A percentile compares a stretch with the other conserved stretches of the same genome.
phyloP scores from a whole-genome alignment of 1,284 basidiomycete genomes.

The Sporisorium iseilematis-ciliati region DNA sequence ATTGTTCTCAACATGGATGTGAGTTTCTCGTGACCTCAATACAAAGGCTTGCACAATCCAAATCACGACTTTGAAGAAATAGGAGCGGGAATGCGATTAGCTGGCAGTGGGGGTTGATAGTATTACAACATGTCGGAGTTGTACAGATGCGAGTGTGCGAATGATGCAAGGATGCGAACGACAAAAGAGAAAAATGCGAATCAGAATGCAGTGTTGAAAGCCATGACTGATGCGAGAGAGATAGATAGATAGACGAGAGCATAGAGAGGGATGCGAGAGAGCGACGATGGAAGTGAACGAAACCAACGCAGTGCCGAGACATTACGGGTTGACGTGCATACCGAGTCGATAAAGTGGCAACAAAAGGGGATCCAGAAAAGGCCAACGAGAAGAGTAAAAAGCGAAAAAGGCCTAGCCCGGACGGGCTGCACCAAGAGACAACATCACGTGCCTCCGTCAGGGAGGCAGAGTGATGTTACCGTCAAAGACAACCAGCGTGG shows the following conservation, averaged over 20 bases:
- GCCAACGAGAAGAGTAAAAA: slow-evolving; percentile 6
- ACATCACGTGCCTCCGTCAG: neutral
- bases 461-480: neutral
- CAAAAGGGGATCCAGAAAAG: slow-evolving; percentile 12
- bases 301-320: slow-evolving; percentile 5
- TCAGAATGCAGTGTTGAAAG: slow-evolving; percentile 53
- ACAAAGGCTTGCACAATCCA: neutral
- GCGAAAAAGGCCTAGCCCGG: slow-evolving; percentile 3
- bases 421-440: neutral
- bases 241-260: slow-evolving; percentile 8
- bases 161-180: slow-evolving; percentile 34
- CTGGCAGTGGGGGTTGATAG: slow-evolving; percentile 25
- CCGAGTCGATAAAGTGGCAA: neutral
- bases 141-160: slow-evolving; percentile 48
- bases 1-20: too few relatives aligned
- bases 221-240: slow-evolving; percentile 40
- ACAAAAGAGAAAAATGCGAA: slow-evolving; percentile 17
- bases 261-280: slow-evolving; percentile 3
- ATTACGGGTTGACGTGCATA: slow-evolving; percentile 1
- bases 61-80: neutral
- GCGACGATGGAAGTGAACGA: slow-evolving; percentile 6
- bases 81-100: slow-evolving; percentile 22
- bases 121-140: slow-evolving; percentile 56
- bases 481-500: neutral
- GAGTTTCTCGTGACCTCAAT: too few relatives aligned